These are phyloP conservation scores for Moringa oleifera DNA, from an alignment of 345 rosid genomes.

Conservation along the genomic window DNA sequence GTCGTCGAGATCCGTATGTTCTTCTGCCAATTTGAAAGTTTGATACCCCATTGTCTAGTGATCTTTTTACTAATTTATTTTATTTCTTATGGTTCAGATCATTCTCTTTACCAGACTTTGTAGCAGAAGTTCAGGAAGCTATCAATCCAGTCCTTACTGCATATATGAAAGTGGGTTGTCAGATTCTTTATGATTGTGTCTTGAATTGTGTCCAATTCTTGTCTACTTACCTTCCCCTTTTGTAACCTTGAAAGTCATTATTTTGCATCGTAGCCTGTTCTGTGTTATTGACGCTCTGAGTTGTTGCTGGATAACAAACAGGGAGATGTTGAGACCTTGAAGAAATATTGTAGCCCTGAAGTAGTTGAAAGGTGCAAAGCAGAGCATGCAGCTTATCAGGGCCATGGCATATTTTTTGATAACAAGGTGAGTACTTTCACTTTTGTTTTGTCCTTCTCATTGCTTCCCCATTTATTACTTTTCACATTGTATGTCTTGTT, in stretches of 20 bases:
- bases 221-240: too few species aligned
- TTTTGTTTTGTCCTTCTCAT: background rate
- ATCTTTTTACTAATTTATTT: conserved; percentile 5
- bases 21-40: conserved; percentile 9
- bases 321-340: conserved; percentile 71
- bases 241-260: too few species aligned
- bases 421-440: conserved; percentile 49
- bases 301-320: conserved; percentile 15
- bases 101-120: conserved; percentile 87
- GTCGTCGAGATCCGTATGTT: conserved; percentile 84
- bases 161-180: conserved; percentile 54
- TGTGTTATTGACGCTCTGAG: too few species aligned
- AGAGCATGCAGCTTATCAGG: conserved; percentile 58
- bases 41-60: conserved; percentile 5
- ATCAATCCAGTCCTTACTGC: conserved; percentile 79
- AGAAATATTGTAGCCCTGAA: conserved; percentile 81
- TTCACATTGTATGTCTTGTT: background rate
- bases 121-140: conserved; percentile 83
- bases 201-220: too few species aligned
- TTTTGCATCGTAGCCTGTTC: too few species aligned
- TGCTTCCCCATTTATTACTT: background rate
- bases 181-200: background rate
- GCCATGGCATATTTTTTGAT: conserved; percentile 72
- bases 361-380: conserved; percentile 70
- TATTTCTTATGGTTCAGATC: conserved; percentile 41